Evolutionary conservation across 495 filamentous ascomycete genomes (phyloP).

Genomic region (Neurospora tetrasperma): DNA sequence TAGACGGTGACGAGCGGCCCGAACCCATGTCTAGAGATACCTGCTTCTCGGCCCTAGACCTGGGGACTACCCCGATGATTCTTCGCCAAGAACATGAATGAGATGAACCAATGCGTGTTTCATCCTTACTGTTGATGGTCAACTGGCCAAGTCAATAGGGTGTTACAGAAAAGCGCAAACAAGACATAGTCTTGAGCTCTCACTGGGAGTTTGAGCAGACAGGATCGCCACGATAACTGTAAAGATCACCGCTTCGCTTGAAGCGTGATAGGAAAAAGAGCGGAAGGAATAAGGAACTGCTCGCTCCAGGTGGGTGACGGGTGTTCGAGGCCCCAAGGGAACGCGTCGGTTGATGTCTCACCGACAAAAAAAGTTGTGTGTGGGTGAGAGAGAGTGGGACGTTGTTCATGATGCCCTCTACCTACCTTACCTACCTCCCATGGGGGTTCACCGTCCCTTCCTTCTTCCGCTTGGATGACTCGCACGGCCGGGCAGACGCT

Average conservation of each 20-base stretch:
- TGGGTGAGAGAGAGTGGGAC: background rate
- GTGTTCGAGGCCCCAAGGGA: background rate
- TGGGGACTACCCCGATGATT: background rate
- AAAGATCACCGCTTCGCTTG: background rate
- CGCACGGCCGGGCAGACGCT: background rate
- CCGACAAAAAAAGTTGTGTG: background rate
- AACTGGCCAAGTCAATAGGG: background rate
- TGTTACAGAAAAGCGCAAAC: background rate
- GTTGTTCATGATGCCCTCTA: background rate
- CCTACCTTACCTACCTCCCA: too few species aligned
- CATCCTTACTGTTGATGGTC: background rate
- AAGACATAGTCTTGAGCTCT: background rate
- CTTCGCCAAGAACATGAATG: background rate
- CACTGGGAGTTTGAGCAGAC: background rate
- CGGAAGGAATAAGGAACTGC: background rate
- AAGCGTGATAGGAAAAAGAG: background rate
- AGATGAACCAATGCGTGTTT: background rate
- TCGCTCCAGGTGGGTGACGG: background rate
- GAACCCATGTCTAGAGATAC: background rate
- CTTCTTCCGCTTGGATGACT: background rate
- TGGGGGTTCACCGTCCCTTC: background rate
- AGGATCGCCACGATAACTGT: background rate
- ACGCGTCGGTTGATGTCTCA: background rate
- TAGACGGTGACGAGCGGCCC: background rate
- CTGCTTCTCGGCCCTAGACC: background rate